Percentiles rank a stretch among this genome's conserved stretches.
These are phyloP conservation scores for Pyrenula massariospora DNA, from an alignment of 495 filamentous ascomycete genomes.

Conservation along the genomic window DNA sequence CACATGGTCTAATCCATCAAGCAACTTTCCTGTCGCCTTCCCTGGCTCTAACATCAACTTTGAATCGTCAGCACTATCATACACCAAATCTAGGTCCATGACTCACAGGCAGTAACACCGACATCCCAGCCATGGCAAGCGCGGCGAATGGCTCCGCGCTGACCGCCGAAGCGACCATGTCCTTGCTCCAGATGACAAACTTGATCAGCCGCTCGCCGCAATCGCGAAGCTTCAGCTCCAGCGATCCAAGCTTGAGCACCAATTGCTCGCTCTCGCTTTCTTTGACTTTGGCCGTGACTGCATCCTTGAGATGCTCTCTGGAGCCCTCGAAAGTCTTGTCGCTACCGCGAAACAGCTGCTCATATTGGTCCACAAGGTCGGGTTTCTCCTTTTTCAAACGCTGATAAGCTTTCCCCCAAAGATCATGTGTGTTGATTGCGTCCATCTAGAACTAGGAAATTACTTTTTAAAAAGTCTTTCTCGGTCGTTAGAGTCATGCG, in stretches of 20 bases:
- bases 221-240: slow-evolving; percentile 11
- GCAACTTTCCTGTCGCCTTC: slow-evolving; percentile 3
- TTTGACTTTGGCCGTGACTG: slow-evolving; percentile 11
- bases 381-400: slow-evolving; percentile 7
- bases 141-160: slow-evolving; percentile 19
- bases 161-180: slow-evolving; percentile 13
- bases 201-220: slow-evolving; percentile 18
- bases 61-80: slow-evolving; percentile 12
- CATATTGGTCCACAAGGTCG: slow-evolving; percentile 8
- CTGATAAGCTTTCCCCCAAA: slow-evolving; percentile 11
- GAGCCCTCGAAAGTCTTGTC: neutral
- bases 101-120: slow-evolving; percentile 17
- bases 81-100: slow-evolving; percentile 3
- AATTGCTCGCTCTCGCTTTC: slow-evolving; percentile 10
- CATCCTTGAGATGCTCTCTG: slow-evolving; percentile 7
- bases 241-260: slow-evolving; percentile 8
- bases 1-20: slow-evolving; percentile 1
- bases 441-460: too few relatives aligned
- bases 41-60: slow-evolving; percentile 9
- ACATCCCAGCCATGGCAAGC: slow-evolving; percentile 19
- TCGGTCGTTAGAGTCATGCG: too few relatives aligned
- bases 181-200: slow-evolving; percentile 18
- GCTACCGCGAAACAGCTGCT: slow-evolving; percentile 2
- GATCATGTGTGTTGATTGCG: slow-evolving; percentile 2
- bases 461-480: too few relatives aligned